Evolutionary conservation across 208 protist genomes (phyloP), one percentile per base, ranked within the genome.

Genomic region (Leptomonas pyrrhocoris): DNA sequence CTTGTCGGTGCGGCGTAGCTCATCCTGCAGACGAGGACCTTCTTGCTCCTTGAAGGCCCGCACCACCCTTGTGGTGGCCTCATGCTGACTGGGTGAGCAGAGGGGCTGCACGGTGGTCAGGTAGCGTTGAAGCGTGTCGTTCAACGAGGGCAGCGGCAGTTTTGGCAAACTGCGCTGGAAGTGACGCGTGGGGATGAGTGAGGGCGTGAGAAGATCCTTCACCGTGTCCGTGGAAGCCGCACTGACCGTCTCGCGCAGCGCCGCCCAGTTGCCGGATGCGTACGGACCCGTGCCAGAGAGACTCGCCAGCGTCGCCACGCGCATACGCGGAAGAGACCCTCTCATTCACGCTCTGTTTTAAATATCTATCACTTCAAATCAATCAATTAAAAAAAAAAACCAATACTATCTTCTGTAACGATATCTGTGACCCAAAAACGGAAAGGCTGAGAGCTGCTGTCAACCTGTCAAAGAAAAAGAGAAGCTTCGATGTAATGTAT

Each of bases 131-230:
- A 83, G 59, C 15, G 90, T 94, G 31, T 64, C 78, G 9, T 45
- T 27, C 15, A 97, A 80, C 19, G 79, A 60, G 7, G 93, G 93
- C 15, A 97, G 66, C 13, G 86, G 88, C 23, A 95, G 80, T 43
- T 85, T 80, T 30, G 90, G 89, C 16, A 97, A 78, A 53, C 85
- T 88, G n/a, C 78, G 70, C 74, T 97, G 93, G 27, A 94, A 89
- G 57, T 96, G 89, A 0, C 85, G 71, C 7, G 93, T 97, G 1
- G 93, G 86, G 15, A 86, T 64, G 15, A 77, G 59, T 0, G 76
- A 86, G 1, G 70, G 69, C 11, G 27, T 58, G 25, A 76, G 56
- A 11, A 68, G 49, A 3, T 63, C 68, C 43, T 66, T 43, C 23
- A 70, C 71, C 13, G 63, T 68, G 46, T 60, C 67, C 11, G 19